A percentile compares a stretch with the other conserved stretches of the same genome.
Conservation (phyloP, 306 rosid species). For the Quercus agrifolia region DNA sequence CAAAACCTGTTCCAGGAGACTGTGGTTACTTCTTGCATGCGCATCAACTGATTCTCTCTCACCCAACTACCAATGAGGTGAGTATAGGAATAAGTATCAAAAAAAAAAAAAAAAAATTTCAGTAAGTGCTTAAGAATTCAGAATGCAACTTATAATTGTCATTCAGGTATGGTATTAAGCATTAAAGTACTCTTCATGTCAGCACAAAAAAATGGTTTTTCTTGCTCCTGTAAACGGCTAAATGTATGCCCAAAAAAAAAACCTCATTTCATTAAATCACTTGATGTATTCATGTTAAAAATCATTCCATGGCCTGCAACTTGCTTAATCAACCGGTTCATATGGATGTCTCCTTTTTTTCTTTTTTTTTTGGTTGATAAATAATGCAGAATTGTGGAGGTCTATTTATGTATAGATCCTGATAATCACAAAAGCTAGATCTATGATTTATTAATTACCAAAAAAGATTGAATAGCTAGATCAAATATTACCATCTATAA, state of each 20-base stretch:
- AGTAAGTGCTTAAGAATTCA: not conserved
- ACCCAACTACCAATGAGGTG: conserved; percentile 74
- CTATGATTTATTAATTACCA: no score
- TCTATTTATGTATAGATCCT: no score
- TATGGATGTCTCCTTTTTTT: no score
- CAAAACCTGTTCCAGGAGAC: conserved; percentile 91
- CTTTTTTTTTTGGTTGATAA: no score
- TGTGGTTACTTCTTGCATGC: conserved; percentile 89
- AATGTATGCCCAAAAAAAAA: not conserved
- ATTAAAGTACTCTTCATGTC: not conserved
- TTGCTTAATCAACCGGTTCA: not conserved
- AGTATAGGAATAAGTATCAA: not conserved
- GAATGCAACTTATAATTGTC: not conserved
- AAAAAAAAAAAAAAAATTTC: not conserved
- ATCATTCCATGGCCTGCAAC: not conserved
- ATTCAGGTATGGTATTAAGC: not conserved
- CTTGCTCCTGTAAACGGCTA: not conserved
- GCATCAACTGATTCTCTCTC: conserved; percentile 58
- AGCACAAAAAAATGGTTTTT: not conserved
- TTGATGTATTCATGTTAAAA: not conserved
- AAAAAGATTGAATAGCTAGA: no score
- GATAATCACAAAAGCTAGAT: no score
- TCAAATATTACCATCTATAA: no score
- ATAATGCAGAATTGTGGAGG: no score
- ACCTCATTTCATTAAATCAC: no score